Evolutionary conservation across 1,284 basidiomycete genomes (phyloP).

Genomic region (Tremellales sp.): DNA sequence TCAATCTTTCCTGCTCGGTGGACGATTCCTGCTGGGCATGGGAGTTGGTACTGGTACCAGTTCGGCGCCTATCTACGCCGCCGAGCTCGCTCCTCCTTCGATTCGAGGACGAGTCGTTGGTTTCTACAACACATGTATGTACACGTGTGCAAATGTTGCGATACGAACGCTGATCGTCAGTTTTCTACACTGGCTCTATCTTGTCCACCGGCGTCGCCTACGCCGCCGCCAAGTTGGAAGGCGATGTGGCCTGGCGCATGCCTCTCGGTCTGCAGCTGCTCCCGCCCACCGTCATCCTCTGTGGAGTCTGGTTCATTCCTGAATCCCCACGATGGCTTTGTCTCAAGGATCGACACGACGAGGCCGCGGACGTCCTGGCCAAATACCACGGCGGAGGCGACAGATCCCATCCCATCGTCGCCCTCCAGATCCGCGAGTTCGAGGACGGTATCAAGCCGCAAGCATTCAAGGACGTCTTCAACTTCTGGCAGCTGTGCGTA

Average conservation of each 20-base stretch:
- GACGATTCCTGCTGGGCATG: constrained; percentile 17
- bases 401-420: constrained; percentile 18
- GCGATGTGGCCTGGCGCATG: constrained; percentile 19
- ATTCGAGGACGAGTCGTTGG: constrained; percentile 9
- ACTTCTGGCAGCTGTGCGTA: constrained; percentile 52
- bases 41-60: constrained; percentile 16
- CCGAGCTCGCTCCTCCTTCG: constrained; percentile 10
- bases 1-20: constrained; percentile 38
- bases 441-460: constrained; percentile 17
- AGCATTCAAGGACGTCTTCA: constrained; percentile 43
- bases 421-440: constrained; percentile 23
- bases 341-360: constrained; percentile 11
- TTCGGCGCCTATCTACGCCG: constrained; percentile 15
- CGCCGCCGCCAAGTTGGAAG: constrained; percentile 15
- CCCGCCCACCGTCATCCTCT: constrained; percentile 30
- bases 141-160: background rate
- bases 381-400: constrained; percentile 26
- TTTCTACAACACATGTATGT: constrained; percentile 18
- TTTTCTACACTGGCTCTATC: constrained; percentile 21
- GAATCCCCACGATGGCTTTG: constrained; percentile 29
- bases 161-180: background rate
- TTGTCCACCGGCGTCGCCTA: constrained; percentile 24
- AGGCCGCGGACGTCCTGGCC: constrained; percentile 19
- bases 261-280: constrained; percentile 38
- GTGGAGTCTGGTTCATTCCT: constrained; percentile 20